phyloP scores from a whole-genome alignment of 2,329 filamentous ascomycete genomes.

The Fusarium sp. region DNA sequence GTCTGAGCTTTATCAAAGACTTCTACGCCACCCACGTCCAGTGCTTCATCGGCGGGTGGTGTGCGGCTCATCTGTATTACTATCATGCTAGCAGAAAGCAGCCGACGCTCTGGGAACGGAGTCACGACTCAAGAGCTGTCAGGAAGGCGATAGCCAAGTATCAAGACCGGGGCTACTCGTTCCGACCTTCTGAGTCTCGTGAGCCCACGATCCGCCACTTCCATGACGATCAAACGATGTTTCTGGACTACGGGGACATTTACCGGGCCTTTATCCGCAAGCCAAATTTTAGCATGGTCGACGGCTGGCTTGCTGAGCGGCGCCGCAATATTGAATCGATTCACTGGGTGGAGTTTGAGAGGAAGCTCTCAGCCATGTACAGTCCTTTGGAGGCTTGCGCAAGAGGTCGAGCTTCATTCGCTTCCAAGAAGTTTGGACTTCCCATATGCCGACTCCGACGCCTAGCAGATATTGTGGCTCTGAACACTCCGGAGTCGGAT shows the following conservation, averaged over 20 bases:
- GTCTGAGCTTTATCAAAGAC: conserved; percentile 21
- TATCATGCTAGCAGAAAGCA: conserved; percentile 7
- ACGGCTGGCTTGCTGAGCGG: conserved; percentile 13
- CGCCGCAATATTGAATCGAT: conserved; percentile 9
- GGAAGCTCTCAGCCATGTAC: neutral
- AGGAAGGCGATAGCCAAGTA: conserved; percentile 18
- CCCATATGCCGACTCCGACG: neutral
- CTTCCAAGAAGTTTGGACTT: neutral
- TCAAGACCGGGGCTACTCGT: conserved; percentile 1
- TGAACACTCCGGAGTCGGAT: neutral
- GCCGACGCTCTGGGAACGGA: neutral
- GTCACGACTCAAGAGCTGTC: neutral
- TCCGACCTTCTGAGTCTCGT: neutral
- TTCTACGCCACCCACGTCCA: conserved; percentile 25
- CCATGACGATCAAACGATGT: conserved; percentile 3
- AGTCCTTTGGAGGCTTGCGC: conserved; percentile 9
- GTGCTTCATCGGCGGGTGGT: conserved; percentile 23
- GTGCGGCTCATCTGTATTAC: conserved; percentile 20
- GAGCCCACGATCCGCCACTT: conserved; percentile 9
- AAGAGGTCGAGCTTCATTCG: conserved; percentile 2
- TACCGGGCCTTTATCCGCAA: conserved; percentile 4
- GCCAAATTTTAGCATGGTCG: neutral
- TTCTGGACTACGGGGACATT: conserved; percentile 19
- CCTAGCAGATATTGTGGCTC: conserved; percentile 6
- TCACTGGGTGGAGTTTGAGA: conserved; percentile 15